A percentile compares a stretch with the other conserved stretches of the same genome.
phyloP scores from a whole-genome alignment of 2,329 filamentous ascomycete species.

The Aureobasidium namibiae region DNA sequence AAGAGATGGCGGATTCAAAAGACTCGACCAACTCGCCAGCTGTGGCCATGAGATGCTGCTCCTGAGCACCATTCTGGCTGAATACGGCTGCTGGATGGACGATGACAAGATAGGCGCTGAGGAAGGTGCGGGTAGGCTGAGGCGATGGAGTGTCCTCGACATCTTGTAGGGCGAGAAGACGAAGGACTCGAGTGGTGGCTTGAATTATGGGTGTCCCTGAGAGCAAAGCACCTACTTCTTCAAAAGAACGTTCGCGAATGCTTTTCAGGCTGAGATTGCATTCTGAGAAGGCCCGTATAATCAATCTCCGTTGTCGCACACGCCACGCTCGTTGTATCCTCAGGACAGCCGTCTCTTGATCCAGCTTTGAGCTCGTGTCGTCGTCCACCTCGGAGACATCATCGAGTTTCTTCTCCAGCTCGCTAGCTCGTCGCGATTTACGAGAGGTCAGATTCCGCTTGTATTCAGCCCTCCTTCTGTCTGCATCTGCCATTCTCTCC shows the following conservation, averaged over 20 bases:
- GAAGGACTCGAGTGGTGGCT: slow-evolving; percentile 58
- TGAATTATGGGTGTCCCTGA: slow-evolving; percentile 58
- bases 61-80: slow-evolving; percentile 61
- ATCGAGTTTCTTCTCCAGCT: slow-evolving; percentile 42
- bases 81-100: slow-evolving; percentile 72
- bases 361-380: slow-evolving; percentile 32
- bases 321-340: slow-evolving; percentile 67
- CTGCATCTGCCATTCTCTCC: slow-evolving; percentile 69
- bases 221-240: slow-evolving; percentile 62
- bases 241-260: slow-evolving; percentile 63
- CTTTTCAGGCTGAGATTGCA: slow-evolving; percentile 63
- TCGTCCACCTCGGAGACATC: slow-evolving; percentile 43
- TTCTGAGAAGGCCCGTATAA: slow-evolving; percentile 57
- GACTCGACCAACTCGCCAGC: slow-evolving; percentile 67
- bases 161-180: slow-evolving; percentile 62
- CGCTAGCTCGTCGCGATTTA: slow-evolving; percentile 30
- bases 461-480: slow-evolving; percentile 55
- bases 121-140: slow-evolving; percentile 66
- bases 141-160: slow-evolving; percentile 49
- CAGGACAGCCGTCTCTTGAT: slow-evolving; percentile 53
- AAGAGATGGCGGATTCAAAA: slow-evolving; percentile 66
- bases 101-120: slow-evolving; percentile 72
- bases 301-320: slow-evolving; percentile 46
- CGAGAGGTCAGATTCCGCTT: slow-evolving; percentile 42
- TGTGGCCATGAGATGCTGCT: slow-evolving; percentile 67